These are phyloP conservation scores for Microsporum canis DNA, from an alignment of 2,329 filamentous ascomycete species.

Conservation along the genomic window DNA sequence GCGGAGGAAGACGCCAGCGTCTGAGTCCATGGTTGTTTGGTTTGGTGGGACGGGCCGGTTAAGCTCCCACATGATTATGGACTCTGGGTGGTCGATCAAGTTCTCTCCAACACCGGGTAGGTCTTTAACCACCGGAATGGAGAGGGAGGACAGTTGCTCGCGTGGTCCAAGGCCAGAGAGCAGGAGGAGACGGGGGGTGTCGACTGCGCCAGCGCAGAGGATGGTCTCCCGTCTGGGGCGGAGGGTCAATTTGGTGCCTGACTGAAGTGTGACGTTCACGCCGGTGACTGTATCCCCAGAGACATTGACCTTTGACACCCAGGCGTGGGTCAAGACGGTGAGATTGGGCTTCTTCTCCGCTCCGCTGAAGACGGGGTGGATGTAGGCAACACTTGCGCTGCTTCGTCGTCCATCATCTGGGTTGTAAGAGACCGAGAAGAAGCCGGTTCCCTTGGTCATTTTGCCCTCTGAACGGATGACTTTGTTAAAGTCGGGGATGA, in stretches of 20 bases:
- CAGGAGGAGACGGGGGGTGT: slow-evolving; percentile 45
- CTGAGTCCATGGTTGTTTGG: slow-evolving; percentile 84
- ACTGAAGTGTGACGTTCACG: slow-evolving; percentile 56
- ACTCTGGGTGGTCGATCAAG: slow-evolving; percentile 51
- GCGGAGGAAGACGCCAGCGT: slow-evolving; percentile 78
- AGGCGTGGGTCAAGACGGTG: slow-evolving; percentile 75
- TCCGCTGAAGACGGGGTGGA: slow-evolving; percentile 77
- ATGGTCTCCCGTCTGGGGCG: slow-evolving; percentile 40
- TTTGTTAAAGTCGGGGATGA: slow-evolving; percentile 77
- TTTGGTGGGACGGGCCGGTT: slow-evolving; percentile 64
- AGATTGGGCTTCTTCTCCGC: slow-evolving; percentile 74
- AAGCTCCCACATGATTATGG: slow-evolving; percentile 64
- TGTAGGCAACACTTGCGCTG: slow-evolving; percentile 82
- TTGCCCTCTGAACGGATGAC: slow-evolving; percentile 64
- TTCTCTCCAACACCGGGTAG: slow-evolving; percentile 30
- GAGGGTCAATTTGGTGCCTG: slow-evolving; percentile 41
- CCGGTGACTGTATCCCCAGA: slow-evolving; percentile 59
- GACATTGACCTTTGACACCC: slow-evolving; percentile 73
- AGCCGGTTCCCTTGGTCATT: slow-evolving; percentile 66
- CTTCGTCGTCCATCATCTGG: slow-evolving; percentile 74
- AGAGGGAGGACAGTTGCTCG: slow-evolving; percentile 16
- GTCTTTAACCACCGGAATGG: slow-evolving; percentile 21
- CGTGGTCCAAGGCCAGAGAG: slow-evolving; percentile 40
- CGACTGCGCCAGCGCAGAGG: slow-evolving; percentile 43
- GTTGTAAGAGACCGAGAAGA: slow-evolving; percentile 87